Conservation (phyloP, 2,329 filamentous ascomycete genomes). For the Thielaviopsis cerberus region DNA sequence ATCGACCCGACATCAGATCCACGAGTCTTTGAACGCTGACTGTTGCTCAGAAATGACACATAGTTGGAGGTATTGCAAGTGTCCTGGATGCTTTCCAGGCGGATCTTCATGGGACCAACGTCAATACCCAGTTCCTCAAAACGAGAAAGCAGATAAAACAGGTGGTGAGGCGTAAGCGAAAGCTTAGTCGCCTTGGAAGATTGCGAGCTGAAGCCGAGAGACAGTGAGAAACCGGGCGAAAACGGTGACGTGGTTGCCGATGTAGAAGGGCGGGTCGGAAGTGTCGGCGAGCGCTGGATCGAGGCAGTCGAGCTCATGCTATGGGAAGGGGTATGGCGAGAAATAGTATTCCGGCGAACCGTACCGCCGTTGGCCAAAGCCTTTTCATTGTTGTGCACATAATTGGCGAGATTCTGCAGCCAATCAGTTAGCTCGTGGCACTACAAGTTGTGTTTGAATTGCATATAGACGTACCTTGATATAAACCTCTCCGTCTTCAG, state of each 20-base stretch:
- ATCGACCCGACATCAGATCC: constrained; percentile 77
- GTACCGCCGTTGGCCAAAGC: constrained; percentile 90
- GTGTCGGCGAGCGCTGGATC: constrained; percentile 35
- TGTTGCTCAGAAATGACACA: constrained; percentile 80
- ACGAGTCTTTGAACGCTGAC: constrained; percentile 60
- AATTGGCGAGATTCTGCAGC: constrained; percentile 74
- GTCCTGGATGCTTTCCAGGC: constrained; percentile 83
- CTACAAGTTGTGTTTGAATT: not conserved
- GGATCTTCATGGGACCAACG: constrained; percentile 90
- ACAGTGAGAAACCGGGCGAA: constrained; percentile 71
- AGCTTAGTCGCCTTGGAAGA: constrained; percentile 77
- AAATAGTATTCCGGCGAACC: constrained; percentile 51
- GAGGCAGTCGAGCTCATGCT: constrained; percentile 38
- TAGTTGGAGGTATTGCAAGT: constrained; percentile 77
- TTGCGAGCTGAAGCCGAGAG: constrained; percentile 69
- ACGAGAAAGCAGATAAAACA: constrained; percentile 87
- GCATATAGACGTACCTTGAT: constrained; percentile 46
- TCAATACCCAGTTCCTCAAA: constrained; percentile 84
- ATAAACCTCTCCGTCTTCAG: constrained; percentile 77
- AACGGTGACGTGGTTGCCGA: constrained; percentile 54
- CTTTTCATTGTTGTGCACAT: constrained; percentile 93
- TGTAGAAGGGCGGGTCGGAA: constrained; percentile 43
- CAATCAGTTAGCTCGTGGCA: not conserved
- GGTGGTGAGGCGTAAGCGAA: constrained; percentile 82
- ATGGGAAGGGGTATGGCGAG: constrained; percentile 51